Evolutionary conservation across 2,329 filamentous ascomycete genomes (phyloP), one percentile per base, ranked within the genome.

Genomic region (Paraconiothyrium sp.): DNA sequence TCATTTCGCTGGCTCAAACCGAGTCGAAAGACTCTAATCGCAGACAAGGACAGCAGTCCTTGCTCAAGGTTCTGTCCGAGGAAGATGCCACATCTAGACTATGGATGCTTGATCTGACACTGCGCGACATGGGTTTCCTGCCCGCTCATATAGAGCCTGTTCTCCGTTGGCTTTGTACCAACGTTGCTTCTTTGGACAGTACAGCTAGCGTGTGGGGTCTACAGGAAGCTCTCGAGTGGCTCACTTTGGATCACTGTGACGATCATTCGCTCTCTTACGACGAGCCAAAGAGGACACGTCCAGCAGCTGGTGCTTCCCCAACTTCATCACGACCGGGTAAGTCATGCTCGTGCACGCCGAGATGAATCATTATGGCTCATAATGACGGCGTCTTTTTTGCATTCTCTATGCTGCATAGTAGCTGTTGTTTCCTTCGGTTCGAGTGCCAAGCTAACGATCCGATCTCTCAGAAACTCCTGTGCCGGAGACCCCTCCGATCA

Each of bases 191-290:
- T 39, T 34, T 77, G n/a, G 89, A 88, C 64, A 85, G 90, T 58
- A 81, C 84, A 2, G 72, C 82, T 24, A 84, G 85, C 47, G 86
- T 93, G 14, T 97, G 93, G 92, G 93, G 94, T 10, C 81, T 98
- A 39, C 90, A 96, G 63, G 94, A 97, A 78, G 89, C 92, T 30
- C 78, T 99, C 22, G 92, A 97, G 70, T 97, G 93, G 92, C 85
- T 98, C 57, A 92, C 93, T n/a, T 83, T 92, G 66, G 88, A 95
- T 74, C 92, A 90, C 69, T 81, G 85, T 14, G 81, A 84, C 64
- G 86, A 89, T 0, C 90, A 94, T 69, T 83, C 94, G 39, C 91
- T 91, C 6, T 84, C 88, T 50, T 96, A 62, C 41, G 60, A 50
- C 8, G 60, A 62, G 24, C 50, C 49, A 8, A 58, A 50, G 22